phyloP scores from a whole-genome alignment of 495 filamentous ascomycete species.

The Tuber aestivum region DNA sequence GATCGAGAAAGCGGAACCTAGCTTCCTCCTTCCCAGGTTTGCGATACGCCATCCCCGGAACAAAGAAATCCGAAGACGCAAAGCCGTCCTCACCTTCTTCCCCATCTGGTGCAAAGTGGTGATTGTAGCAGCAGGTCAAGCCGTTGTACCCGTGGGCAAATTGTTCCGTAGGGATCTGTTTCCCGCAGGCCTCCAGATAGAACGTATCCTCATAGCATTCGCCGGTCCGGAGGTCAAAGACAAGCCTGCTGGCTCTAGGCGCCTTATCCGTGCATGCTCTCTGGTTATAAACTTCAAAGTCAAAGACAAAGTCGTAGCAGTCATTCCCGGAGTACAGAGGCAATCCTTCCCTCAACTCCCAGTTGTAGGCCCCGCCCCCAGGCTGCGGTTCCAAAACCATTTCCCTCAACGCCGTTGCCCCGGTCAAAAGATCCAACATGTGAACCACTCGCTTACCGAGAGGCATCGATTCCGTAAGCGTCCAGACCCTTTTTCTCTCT shows the following conservation, averaged over 20 bases:
- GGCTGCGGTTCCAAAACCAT: neutral
- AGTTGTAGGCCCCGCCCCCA: neutral
- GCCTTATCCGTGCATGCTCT: neutral
- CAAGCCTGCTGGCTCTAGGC: neutral
- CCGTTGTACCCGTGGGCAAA: neutral
- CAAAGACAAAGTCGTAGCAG: constrained; percentile 1
- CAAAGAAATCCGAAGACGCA: neutral
- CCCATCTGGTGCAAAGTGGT: neutral
- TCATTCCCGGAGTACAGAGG: neutral
- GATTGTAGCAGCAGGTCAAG: neutral
- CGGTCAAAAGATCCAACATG: constrained; percentile 12
- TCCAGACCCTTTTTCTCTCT: constrained; percentile 18
- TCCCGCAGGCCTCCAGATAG: neutral
- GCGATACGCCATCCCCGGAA: neutral
- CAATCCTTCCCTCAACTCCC: neutral
- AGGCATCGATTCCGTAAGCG: neutral
- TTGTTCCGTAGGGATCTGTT: neutral
- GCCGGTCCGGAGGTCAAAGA: neutral
- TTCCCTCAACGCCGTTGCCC: neutral
- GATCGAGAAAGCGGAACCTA: neutral
- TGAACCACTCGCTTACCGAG: neutral
- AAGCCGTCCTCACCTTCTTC: neutral
- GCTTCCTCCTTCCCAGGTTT: neutral
- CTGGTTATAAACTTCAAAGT: neutral
- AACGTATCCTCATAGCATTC: neutral